Evolutionary conservation across 305 asterid species (phyloP).

Genomic region (Stenogyne calaminthoides): DNA sequence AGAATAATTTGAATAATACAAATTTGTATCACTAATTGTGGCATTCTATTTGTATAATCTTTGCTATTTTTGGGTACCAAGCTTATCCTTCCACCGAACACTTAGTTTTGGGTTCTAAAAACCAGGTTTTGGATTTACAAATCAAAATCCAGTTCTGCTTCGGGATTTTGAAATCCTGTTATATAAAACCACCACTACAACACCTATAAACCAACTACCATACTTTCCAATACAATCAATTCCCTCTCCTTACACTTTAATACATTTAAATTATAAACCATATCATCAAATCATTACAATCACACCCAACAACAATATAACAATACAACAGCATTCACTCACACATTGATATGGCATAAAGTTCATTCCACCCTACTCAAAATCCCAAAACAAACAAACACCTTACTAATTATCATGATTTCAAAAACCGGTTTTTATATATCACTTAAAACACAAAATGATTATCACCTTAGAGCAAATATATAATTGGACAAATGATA

Average conservation of each 20-base stretch:
- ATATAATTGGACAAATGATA: slow-evolving; percentile 11
- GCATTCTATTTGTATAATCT: not conserved
- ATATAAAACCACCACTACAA: not conserved
- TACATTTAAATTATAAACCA: too few species aligned
- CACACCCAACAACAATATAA: not conserved
- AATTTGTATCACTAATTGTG: slow-evolving; percentile 10
- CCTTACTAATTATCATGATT: not conserved
- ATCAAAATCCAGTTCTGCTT: not conserved
- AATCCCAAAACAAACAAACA: not conserved
- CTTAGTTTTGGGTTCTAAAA: not conserved
- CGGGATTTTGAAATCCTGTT: not conserved
- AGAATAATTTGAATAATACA: not conserved
- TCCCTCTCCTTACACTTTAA: too few species aligned
- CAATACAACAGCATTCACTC: not conserved
- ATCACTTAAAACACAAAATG: not conserved
- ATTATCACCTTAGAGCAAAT: not conserved
- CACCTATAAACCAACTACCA: too few species aligned
- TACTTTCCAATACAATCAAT: too few species aligned
- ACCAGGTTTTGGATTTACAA: not conserved
- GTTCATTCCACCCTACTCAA: not conserved
- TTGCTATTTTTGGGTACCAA: not conserved
- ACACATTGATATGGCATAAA: not conserved
- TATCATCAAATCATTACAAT: not conserved
- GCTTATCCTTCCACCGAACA: too few species aligned
- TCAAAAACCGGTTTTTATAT: not conserved